Conservation (phyloP, 2,329 filamentous ascomycete genomes). For the Plectosphaerella sp. region DNA sequence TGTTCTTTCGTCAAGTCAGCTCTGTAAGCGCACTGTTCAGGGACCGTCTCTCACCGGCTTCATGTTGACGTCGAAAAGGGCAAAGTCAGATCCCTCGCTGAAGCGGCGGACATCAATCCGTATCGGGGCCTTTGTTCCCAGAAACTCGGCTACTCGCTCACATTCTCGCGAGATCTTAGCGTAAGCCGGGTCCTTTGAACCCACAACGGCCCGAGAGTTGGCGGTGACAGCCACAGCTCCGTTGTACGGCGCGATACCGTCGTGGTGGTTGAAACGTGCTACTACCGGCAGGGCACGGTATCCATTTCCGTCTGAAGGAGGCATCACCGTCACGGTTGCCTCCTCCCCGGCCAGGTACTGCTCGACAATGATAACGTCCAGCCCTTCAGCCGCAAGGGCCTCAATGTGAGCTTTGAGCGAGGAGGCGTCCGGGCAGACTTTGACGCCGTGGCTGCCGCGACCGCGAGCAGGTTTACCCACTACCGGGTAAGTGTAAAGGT, state of each 20-base stretch:
- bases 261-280: conserved; percentile 39
- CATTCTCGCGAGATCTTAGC: conserved; percentile 28
- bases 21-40: background rate
- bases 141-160: conserved; percentile 29
- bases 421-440: conserved; percentile 29
- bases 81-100: conserved; percentile 28
- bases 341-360: conserved; percentile 44
- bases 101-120: conserved; percentile 41
- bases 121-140: conserved; percentile 37
- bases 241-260: conserved; percentile 45
- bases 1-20: conserved; percentile 12
- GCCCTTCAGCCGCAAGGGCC: conserved; percentile 27
- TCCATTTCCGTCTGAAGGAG: conserved; percentile 25
- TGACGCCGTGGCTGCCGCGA: conserved; percentile 44
- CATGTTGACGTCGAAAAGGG: conserved; percentile 47
- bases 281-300: conserved; percentile 42
- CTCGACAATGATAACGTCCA: conserved; percentile 35
- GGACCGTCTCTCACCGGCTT: conserved; percentile 34
- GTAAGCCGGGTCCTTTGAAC: conserved; percentile 28
- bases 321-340: conserved; percentile 47
- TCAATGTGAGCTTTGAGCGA: conserved; percentile 28
- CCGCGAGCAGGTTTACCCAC: conserved; percentile 45
- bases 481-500: conserved; percentile 24
- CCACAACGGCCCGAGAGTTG: conserved; percentile 37
- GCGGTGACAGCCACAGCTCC: conserved; percentile 39